Percentiles rank a stretch among this genome's conserved stretches.
phyloP scores from a whole-genome alignment of 2,329 filamentous ascomycete species.

The Neoscytalidium dimidiatum region DNA sequence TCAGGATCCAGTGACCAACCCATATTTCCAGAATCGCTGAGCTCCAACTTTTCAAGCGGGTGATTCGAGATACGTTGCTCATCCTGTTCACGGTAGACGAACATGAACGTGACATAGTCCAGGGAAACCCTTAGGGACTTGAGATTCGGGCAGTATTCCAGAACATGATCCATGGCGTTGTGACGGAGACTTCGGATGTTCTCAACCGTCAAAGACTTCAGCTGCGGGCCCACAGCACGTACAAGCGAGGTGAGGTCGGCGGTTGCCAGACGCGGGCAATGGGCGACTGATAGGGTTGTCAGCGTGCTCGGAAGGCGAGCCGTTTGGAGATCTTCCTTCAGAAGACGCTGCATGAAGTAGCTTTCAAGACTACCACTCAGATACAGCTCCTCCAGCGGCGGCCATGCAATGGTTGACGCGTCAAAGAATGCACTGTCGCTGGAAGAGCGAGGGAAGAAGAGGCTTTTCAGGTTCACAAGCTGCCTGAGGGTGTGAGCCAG shows the following conservation, averaged over 20 bases:
- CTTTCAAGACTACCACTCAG: conserved; percentile 48
- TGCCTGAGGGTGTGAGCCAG: conserved; percentile 54
- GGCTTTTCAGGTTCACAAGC: conserved; percentile 45
- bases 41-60: conserved; percentile 40
- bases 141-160: conserved; percentile 43
- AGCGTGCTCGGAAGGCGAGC: conserved; percentile 33
- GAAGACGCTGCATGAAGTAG: conserved; percentile 43
- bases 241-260: conserved; percentile 39
- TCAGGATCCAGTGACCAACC: conserved; percentile 23
- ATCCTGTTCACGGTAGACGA: conserved; percentile 27
- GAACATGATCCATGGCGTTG: conserved; percentile 42
- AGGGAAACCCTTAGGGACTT: conserved; percentile 44
- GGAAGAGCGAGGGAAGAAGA: conserved; percentile 48
- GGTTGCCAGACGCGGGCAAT: conserved; percentile 44
- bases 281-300: conserved; percentile 38
- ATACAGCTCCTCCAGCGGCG: conserved; percentile 44
- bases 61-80: conserved; percentile 28
- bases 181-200: conserved; percentile 43
- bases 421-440: conserved; percentile 33
- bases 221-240: conserved; percentile 29
- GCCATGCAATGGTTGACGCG: conserved; percentile 41
- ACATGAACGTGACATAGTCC: conserved; percentile 46
- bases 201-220: conserved; percentile 42
- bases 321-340: conserved; percentile 27
- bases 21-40: conserved; percentile 41